Evolutionary conservation across 768 basidiomycete genomes (phyloP), one percentile per base, ranked within the genome.

Genomic region (Tricholoma sp.): DNA sequence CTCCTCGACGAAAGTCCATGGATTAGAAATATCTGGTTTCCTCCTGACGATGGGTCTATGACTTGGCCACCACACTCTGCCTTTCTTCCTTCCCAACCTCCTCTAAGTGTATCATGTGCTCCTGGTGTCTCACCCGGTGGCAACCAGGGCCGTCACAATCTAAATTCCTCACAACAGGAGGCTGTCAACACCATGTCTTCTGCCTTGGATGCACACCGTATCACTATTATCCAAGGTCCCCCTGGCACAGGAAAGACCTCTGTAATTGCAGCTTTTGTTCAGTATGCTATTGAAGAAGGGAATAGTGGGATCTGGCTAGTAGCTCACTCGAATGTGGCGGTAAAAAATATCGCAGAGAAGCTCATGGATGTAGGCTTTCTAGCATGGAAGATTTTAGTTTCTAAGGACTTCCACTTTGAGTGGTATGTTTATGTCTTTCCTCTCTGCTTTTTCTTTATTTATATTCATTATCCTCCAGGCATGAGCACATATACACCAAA

Each of bases 291-390:
- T 20, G 59, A 66, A 28, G 63, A 63, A 48, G 73, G 73, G 0
- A 64, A 68, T 17, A 61, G 66, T 59, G 84, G 87, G 0, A 83
- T 91, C 11, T 94, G 89, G 88, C 80, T 94, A 5, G 74, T 91
- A 64, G 89, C 91, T 33, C 88, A 94, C 64, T 88, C 87, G 15
- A 94, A 94, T 74, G 83, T 93, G 50, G 91, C 89, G 48, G 91
- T 93, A 18, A 92, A 91, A 69, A 93, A 94, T 61, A 92, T 94
- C 72, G 91, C 89, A 52, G 87, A 89, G 64, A 90, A 91, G 72
- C 72, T 94, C 15, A 68, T 74, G n/a, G 68, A 76, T 7, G 72
- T 80, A 64, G 76, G 72, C 0, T 81, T 89, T 57, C 44, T 61
- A 3, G 60, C 79, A 8, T 94, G 84, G 80, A 83, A 74, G 58